Conservation (phyloP, 139 green algal species). For the Gonium pectorale region DNA sequence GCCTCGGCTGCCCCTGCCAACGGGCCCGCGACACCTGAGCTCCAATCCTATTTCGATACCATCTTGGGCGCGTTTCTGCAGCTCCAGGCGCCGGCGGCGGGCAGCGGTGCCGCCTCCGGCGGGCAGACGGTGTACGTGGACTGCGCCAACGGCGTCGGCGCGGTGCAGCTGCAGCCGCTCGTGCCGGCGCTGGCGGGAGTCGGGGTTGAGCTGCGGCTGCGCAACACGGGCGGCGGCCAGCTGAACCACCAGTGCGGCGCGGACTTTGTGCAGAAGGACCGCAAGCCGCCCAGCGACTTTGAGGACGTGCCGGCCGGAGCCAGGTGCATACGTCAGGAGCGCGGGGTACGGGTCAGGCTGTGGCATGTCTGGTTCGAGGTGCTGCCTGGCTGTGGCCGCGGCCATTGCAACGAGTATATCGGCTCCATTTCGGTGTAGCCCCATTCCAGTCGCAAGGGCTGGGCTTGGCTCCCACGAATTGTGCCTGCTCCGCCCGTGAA, state of each 20-base stretch:
- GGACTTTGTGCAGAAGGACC: constrained; percentile 97
- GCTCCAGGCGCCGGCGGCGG: background rate
- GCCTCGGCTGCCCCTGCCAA: constrained; percentile 27
- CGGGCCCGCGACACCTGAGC: background rate
- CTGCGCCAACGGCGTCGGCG: constrained; percentile 95
- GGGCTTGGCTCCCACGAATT: too few relatives aligned
- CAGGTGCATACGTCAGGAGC: constrained; percentile 27
- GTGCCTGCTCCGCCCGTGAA: too few relatives aligned
- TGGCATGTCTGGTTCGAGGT: too few relatives aligned
- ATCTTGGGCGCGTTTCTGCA: constrained; percentile 65
- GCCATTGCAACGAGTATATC: too few relatives aligned
- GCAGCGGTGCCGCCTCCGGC: background rate
- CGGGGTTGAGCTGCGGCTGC: constrained; percentile 66
- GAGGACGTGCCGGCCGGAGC: constrained; percentile 41
- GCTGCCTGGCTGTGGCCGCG: too few relatives aligned
- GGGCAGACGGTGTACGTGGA: constrained; percentile 79
- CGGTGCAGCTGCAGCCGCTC: constrained; percentile 71
- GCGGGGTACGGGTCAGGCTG: too few relatives aligned
- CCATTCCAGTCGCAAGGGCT: too few relatives aligned
- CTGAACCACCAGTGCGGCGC: constrained; percentile 92
- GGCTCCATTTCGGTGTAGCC: too few relatives aligned
- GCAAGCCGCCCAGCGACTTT: constrained; percentile 65
- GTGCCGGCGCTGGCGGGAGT: constrained; percentile 45
- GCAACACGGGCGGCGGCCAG: constrained; percentile 64
- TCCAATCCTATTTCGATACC: constrained; percentile 71